phyloP scores from a whole-genome alignment of 768 basidiomycete species.

The Lanmaoa pseudosensibilis region DNA sequence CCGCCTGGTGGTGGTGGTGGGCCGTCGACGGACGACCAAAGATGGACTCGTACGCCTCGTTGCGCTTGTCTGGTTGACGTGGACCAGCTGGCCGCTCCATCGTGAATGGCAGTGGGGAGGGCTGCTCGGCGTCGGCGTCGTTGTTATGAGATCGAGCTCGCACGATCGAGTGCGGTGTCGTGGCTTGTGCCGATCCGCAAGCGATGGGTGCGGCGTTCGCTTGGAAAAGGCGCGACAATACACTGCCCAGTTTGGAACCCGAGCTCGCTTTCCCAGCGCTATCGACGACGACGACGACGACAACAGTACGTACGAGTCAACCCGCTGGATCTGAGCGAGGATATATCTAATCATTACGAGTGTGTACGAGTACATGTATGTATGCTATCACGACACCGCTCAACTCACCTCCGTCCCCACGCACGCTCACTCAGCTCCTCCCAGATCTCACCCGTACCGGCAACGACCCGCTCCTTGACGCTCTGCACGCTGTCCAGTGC shows the following conservation, averaged over 20 bases:
- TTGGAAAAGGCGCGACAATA: slow-evolving; percentile 16
- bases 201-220: slow-evolving; percentile 4
- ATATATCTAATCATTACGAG: slow-evolving; percentile 4
- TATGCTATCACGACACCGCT: slow-evolving; percentile 10
- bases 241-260: slow-evolving; percentile 25
- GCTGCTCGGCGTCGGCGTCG: slow-evolving; percentile 7
- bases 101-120: slow-evolving; percentile 3
- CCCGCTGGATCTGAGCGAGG: neutral
- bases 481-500: slow-evolving; percentile 85
- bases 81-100: slow-evolving; percentile 64
- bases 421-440: slow-evolving; percentile 33
- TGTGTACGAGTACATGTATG: neutral
- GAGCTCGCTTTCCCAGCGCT: slow-evolving; percentile 8
- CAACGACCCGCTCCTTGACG: slow-evolving; percentile 67
- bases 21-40: slow-evolving; percentile 72
- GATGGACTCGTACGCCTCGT: slow-evolving; percentile 83
- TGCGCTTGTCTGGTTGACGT: slow-evolving; percentile 65
- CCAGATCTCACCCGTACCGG: slow-evolving; percentile 73
- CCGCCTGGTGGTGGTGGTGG: slow-evolving; percentile 50
- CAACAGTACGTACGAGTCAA: neutral
- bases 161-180: slow-evolving; percentile 3
- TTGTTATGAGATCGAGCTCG: neutral
- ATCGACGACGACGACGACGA: slow-evolving; percentile 2
- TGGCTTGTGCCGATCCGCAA: neutral
- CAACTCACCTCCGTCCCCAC: slow-evolving; percentile 24